phyloP scores from a whole-genome alignment of 352 stramenopile genomes.

The Pelagophyceae sp. region DNA sequence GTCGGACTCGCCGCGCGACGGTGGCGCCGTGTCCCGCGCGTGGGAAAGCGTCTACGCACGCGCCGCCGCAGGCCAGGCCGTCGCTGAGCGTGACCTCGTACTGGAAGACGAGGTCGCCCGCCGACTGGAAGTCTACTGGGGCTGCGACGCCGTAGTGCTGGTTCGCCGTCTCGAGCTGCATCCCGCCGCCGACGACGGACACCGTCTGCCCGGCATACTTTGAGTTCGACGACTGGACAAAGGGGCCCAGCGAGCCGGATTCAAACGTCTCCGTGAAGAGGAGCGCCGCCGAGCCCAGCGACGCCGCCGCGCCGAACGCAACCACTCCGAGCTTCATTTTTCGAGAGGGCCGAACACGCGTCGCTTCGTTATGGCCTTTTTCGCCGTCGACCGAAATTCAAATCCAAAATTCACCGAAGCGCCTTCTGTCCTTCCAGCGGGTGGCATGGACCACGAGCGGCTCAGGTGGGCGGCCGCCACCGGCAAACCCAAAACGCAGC shows the following conservation, averaged over 20 bases:
- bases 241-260: neutral
- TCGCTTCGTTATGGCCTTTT: no score
- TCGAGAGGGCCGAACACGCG: no score
- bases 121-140: neutral
- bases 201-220: neutral
- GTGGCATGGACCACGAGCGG: no score
- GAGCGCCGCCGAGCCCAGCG: neutral
- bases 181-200: neutral
- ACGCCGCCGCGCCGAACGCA: neutral
- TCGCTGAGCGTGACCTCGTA: conserved; percentile 12
- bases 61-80: conserved; percentile 12
- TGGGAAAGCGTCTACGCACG: neutral
- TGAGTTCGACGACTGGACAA: conserved; percentile 3
- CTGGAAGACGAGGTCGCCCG: conserved; percentile 8
- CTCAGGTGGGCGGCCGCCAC: no score
- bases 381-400: no score
- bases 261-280: conserved; percentile 3
- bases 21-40: no score
- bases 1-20: no score
- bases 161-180: conserved; percentile 3
- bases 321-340: neutral
- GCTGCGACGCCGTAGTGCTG: conserved; percentile 7
- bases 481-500: no score
- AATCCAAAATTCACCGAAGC: no score
- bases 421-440: no score